Evolutionary conservation across 768 basidiomycete genomes (phyloP), one percentile per base, ranked within the genome.

Genomic region (Xerocomellus amylosporus): DNA sequence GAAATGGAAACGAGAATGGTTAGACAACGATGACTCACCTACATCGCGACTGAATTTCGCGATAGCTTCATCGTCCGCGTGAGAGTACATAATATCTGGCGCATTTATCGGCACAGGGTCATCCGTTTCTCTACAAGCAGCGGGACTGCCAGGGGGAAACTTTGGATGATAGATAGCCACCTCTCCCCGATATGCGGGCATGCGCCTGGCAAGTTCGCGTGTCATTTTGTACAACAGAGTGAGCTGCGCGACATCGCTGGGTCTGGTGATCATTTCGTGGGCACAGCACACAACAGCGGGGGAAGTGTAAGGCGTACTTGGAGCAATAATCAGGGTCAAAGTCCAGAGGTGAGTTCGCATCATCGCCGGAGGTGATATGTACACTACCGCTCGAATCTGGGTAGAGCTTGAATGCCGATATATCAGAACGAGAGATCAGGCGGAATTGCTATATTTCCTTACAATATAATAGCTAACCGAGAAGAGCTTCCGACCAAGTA

Each of bases 141-240:
- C 74, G 5, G 54, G 24, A 37, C 76, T 69, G 2, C 59, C 63
- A 2, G 47, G 45, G 0, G 64, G 38, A 46, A 77, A 77, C 8
- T 51, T 20, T 2, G 75, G 75, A 26, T 68, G 65, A 15, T 24
- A 8, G 0, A n/a, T 12, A 14, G 54, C 9, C 2, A 51, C 44
- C 37, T 67, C 67, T 26, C 67, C 67, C 0, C 65, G 63, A 47
- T 64, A 68, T 7, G 46, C 46, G 6, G 71, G 61, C 78, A 85
- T 79, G 15, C 85, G 79, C 34, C 86, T 77, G 4, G 73, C 70
- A 10, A 82, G 57, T 68, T 87, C 85, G 2, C 84, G 75, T 4
- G 64, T 50, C 49, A 75, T 76, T 58, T 87, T 87, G 65, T 85
- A 87, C 0, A 63, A 72, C 75, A 80, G 4, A 8, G 8, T 43